Evolutionary conservation across 495 filamentous ascomycete genomes (phyloP).

Genomic region (Podospora australis): DNA sequence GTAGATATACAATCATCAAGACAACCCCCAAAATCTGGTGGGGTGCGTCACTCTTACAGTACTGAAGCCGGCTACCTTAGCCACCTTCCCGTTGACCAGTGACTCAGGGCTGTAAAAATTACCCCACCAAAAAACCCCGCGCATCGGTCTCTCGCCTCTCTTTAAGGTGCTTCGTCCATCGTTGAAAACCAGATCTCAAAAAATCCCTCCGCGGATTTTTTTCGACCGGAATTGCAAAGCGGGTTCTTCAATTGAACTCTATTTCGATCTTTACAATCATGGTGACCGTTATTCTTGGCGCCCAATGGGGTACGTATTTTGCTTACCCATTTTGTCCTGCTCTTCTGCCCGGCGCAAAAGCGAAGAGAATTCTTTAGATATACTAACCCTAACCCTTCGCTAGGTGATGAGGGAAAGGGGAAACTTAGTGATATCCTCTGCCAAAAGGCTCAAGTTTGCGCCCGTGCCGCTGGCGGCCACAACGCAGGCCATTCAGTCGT

Average conservation of each 20-base stretch:
- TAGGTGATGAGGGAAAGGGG: slow-evolving; percentile 51
- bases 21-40: too few relatives aligned
- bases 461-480: slow-evolving; percentile 30
- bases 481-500: slow-evolving; percentile 53
- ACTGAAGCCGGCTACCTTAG: too few relatives aligned
- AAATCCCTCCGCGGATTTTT: slow-evolving; percentile 12
- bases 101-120: neutral
- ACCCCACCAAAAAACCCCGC: slow-evolving; percentile 1
- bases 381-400: slow-evolving; percentile 28
- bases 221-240: slow-evolving; percentile 1
- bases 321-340: neutral
- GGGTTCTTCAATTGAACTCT: slow-evolving; percentile 9
- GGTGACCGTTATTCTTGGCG: slow-evolving; percentile 27
- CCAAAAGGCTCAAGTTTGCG: slow-evolving; percentile 34
- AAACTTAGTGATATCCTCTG: slow-evolving; percentile 35
- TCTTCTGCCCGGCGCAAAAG: slow-evolving; percentile 3
- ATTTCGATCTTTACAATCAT: slow-evolving; percentile 16
- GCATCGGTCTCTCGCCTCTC: neutral
- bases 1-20: too few relatives aligned
- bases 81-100: too few relatives aligned
- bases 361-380: neutral
- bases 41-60: too few relatives aligned
- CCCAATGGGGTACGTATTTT: slow-evolving; percentile 24
- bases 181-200: neutral
- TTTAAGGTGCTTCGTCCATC: neutral